Conservation (phyloP, 371 early-diverging fungal species). For the Lichtheimia hyalospora region DNA sequence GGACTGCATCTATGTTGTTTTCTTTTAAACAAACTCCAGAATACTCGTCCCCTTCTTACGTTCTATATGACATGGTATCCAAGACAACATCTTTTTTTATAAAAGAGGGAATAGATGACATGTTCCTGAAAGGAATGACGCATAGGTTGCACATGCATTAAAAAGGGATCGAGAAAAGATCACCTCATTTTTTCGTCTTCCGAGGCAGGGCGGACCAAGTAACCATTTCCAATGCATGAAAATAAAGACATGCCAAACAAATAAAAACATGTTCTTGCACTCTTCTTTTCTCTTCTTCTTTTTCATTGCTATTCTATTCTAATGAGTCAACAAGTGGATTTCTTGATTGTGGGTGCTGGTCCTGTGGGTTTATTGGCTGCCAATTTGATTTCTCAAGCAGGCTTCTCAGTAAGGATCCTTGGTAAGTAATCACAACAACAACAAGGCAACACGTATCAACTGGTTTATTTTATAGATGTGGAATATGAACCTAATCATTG, state of each 20-base stretch:
- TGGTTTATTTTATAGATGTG: constrained; percentile 19
- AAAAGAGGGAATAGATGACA: too few species aligned
- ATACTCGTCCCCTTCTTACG: too few species aligned
- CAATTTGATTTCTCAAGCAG: constrained; percentile 37
- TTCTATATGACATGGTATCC: too few species aligned
- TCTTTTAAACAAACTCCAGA: too few species aligned
- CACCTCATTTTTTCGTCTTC: constrained; percentile 18
- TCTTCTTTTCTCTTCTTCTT: constrained; percentile 8
- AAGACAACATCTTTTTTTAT: too few species aligned
- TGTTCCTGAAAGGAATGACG: too few species aligned
- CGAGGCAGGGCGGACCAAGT: background rate
- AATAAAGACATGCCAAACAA: constrained; percentile 4
- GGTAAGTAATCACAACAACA: constrained; percentile 12
- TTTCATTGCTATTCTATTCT: constrained; percentile 4
- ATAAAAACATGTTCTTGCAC: background rate
- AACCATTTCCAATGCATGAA: constrained; percentile 1
- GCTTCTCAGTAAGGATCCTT: constrained; percentile 34
- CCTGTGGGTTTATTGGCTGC: constrained; percentile 48
- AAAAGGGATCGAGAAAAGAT: constrained; percentile 15
- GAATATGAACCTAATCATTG: constrained; percentile 50
- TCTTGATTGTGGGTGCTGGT: constrained; percentile 48
- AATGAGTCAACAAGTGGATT: constrained; percentile 29
- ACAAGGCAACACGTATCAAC: background rate
- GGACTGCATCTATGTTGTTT: too few species aligned
- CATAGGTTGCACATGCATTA: too few species aligned